Base-by-base conservation (phyloP, 2,329 filamentous ascomycete genomes). In the Clarireedia monteithiana region DNA sequence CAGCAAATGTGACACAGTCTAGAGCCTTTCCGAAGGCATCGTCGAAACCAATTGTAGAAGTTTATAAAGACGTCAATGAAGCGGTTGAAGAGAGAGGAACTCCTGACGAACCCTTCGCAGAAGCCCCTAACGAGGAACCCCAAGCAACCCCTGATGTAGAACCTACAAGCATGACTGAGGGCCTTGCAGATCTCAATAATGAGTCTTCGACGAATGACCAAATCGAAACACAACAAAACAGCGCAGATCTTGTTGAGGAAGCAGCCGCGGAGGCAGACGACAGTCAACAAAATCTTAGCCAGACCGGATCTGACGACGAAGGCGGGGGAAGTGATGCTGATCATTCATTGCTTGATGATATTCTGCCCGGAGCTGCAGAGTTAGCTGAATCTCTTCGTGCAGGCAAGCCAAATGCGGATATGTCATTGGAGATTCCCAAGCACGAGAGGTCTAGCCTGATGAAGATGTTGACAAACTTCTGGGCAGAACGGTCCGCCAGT, bases 391-490 rank as follows among this genome's bases (percentile, higher is more conserved):
- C 80, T 58, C 76, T 84, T 59, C 71, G 74, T 40, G 72, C 69
- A 10, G 63, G 66, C 39, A 85, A 83, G 62, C 78, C 78, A 4
- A 81, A 74, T 63, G 75, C 76, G 1, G 83, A 84, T 52, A 78
- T 84, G 24, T 78, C 80, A 0, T 72, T 88, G 9, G 90, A 95
- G 63, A 78, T 99, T 12, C 90, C 91, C 1, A 96, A 90, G 66
- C 90, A 97, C 67, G 90, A 96, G 68, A 94, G 92, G 70, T 91
- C 85, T 56, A 96, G 91, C 47, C 76, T 97, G 62, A 87, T 99
- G 82, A 96, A 95, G 68, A 91, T 96, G 75, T 78, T 99, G 47
- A 94, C 91, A 15, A 96, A 92, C 66, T 99, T 99, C 71, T 99
- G 94, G 94, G 95, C 94, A 2, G 95, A 99, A 72, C 84, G 94